Conservation (phyloP, 306 rosid genomes). For the Cajanus cajan region DNA sequence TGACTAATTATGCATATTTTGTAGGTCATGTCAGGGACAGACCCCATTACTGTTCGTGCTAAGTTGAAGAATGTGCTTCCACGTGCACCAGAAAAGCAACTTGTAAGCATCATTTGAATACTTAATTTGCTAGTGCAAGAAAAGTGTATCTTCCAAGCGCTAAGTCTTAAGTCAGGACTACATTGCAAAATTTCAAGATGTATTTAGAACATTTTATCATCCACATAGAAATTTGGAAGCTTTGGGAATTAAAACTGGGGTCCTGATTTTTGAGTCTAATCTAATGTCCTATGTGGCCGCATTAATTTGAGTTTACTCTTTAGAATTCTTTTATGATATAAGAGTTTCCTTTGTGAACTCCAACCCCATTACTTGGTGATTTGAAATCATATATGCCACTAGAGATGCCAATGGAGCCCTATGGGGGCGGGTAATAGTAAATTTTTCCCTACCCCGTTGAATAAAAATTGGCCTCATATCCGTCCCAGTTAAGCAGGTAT, state of each 20-base stretch:
- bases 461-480: no score
- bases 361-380: not conserved
- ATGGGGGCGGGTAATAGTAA: no score
- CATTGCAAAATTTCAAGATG: conserved; percentile 4
- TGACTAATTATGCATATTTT: conserved; percentile 14
- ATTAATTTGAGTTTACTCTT: not conserved
- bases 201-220: not conserved
- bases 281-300: conserved; percentile 6
- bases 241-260: not conserved
- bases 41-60: conserved; percentile 79
- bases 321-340: not conserved
- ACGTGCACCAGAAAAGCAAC: conserved; percentile 88
- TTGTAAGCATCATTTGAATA: conserved; percentile 51
- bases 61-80: conserved; percentile 77
- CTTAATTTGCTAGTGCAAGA: not conserved
- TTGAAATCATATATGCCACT: not conserved
- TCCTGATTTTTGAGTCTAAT: conserved; percentile 16
- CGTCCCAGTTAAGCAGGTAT: no score
- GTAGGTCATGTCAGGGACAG: conserved; percentile 86
- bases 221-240: not conserved
- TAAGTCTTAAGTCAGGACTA: not conserved
- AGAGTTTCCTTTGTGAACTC: not conserved
- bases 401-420: no score
- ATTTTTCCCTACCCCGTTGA: no score
- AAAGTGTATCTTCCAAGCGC: not conserved